phyloP scores from a whole-genome alignment of 1,284 basidiomycete genomes.

The Trichosporon sp. region DNA sequence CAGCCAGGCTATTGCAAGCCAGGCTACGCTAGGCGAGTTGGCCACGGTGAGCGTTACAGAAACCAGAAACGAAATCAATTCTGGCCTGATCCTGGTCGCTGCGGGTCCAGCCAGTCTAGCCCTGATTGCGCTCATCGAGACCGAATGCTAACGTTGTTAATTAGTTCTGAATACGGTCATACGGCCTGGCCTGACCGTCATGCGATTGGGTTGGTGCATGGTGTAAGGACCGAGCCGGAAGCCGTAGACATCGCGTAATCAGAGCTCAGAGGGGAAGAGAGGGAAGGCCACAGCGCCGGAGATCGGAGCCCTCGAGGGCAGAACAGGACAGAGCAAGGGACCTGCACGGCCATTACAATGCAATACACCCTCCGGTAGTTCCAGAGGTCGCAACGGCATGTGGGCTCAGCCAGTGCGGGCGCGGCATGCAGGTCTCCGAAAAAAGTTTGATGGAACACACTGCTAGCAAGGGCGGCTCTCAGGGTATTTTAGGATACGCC shows the following conservation, averaged over 20 bases:
- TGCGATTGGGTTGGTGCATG: too few relatives aligned
- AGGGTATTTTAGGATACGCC: too few relatives aligned
- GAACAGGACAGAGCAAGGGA: too few relatives aligned
- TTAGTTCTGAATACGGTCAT: not conserved
- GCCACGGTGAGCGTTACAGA: not conserved
- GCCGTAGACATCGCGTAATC: too few relatives aligned
- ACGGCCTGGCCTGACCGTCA: not conserved
- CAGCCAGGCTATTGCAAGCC: too few relatives aligned
- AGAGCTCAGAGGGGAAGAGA: too few relatives aligned
- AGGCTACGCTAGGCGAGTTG: too few relatives aligned
- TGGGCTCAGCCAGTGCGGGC: not conserved
- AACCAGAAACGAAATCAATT: not conserved
- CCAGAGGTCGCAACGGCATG: not conserved
- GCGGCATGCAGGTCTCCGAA: not conserved
- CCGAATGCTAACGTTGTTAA: not conserved
- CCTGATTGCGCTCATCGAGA: not conserved
- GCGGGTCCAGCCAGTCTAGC: not conserved
- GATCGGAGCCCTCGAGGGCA: not conserved
- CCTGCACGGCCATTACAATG: too few relatives aligned
- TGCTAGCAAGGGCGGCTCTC: not conserved
- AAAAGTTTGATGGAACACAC: not conserved
- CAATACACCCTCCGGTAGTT: not conserved
- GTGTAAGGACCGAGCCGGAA: too few relatives aligned
- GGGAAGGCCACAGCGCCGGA: too few relatives aligned
- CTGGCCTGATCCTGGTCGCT: not conserved